These are phyloP conservation scores for Schizothecium vesticola DNA, from an alignment of 495 filamentous ascomycete species.

Conservation along the genomic window DNA sequence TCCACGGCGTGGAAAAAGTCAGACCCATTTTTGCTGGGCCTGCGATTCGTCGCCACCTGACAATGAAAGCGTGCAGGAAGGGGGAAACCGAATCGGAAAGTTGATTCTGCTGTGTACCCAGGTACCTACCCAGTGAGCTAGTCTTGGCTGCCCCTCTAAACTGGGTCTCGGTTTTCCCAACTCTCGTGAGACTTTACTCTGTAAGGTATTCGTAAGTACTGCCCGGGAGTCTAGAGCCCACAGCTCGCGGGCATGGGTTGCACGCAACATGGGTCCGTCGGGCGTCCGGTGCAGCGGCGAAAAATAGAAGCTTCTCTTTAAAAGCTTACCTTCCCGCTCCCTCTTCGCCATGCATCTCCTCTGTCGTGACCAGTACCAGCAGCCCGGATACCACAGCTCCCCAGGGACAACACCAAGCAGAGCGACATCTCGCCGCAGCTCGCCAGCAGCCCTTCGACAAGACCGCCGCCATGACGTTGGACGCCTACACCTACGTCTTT, in stretches of 20 bases:
- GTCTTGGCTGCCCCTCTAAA: background rate
- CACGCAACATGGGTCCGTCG: background rate
- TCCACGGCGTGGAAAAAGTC: background rate
- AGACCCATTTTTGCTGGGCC: background rate
- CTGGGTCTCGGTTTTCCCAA: background rate
- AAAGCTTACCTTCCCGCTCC: background rate
- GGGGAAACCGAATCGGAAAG: background rate
- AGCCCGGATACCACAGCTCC: background rate
- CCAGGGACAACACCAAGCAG: background rate
- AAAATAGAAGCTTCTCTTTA: background rate
- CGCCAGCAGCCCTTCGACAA: background rate
- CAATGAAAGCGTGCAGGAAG: too few relatives aligned
- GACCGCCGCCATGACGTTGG: conserved; percentile 34
- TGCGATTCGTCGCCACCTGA: background rate
- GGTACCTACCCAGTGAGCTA: too few relatives aligned
- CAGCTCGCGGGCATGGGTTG: background rate
- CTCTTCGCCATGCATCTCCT: background rate
- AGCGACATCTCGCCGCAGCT: background rate
- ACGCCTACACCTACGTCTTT: conserved; percentile 63
- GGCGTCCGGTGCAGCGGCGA: background rate
- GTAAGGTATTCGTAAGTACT: background rate
- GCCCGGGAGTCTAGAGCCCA: background rate
- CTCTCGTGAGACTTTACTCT: background rate
- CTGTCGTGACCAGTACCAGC: background rate
- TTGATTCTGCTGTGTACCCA: background rate